phyloP scores from a whole-genome alignment of 371 early-diverging fungal genomes.

The Mortierella sp. region DNA sequence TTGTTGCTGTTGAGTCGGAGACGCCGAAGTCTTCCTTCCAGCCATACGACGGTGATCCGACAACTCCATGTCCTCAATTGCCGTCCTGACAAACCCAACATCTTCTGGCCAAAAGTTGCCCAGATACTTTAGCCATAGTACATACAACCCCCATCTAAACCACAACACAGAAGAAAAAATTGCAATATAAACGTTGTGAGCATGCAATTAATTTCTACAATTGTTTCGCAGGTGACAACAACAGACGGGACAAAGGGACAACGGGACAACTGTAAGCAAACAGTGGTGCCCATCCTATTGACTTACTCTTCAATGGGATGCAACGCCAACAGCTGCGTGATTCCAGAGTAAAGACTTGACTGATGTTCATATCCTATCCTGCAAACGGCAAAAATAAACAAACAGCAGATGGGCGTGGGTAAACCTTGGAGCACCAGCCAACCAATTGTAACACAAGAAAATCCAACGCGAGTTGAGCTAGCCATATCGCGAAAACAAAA shows the following conservation, averaged over 20 bases:
- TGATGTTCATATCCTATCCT: constrained; percentile 52
- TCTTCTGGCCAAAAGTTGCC: constrained; percentile 59
- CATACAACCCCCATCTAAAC: constrained; percentile 45
- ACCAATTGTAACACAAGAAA: neutral
- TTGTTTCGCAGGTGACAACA: neutral
- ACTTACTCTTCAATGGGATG: constrained; percentile 53
- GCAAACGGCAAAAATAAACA: neutral
- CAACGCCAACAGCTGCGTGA: constrained; percentile 46
- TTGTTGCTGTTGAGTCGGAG: neutral
- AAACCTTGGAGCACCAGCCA: neutral
- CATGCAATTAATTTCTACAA: neutral
- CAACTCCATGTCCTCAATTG: constrained; percentile 44
- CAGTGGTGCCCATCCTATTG: neutral
- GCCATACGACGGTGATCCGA: constrained; percentile 28
- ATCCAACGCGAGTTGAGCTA: neutral
- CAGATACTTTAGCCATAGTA: constrained; percentile 50
- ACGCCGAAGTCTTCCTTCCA: neutral
- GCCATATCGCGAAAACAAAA: neutral
- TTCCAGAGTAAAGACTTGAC: constrained; percentile 47
- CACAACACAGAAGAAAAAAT: neutral
- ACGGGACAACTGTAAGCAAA: neutral
- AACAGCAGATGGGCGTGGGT: neutral
- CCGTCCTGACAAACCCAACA: constrained; percentile 40
- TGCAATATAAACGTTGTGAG: neutral
- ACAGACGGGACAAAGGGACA: neutral